Conservation (phyloP, 495 filamentous ascomycete species). For the Penicillium subrubescens region DNA sequence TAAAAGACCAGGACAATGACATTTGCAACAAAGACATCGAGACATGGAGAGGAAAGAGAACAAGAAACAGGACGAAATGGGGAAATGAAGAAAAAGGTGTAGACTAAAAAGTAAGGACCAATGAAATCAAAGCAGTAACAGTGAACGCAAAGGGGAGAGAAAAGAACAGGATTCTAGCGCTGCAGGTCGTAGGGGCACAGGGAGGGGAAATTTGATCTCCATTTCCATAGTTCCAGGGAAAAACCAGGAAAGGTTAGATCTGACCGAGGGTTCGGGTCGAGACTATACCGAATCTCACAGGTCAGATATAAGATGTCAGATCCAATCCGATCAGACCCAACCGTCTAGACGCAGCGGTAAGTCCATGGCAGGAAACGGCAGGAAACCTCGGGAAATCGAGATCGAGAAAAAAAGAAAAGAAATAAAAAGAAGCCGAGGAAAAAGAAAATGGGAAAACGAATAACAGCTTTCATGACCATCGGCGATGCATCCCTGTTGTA, state of each 20-base stretch:
- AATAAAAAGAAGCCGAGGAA: neutral
- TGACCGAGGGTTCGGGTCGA: conserved; percentile 4
- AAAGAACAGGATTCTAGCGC: conserved; percentile 41
- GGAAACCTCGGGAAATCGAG: neutral
- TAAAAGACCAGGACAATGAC: conserved; percentile 23
- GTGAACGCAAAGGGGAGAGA: conserved; percentile 25
- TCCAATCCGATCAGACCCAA: neutral
- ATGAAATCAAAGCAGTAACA: conserved; percentile 29
- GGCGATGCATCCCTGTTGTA: conserved; percentile 32
- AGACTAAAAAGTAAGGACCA: conserved; percentile 23
- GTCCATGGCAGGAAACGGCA: neutral
- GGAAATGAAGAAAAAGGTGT: neutral
- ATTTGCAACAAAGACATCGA: conserved; percentile 19
- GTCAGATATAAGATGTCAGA: neutral
- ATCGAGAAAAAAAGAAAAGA: neutral
- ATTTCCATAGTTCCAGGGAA: conserved; percentile 21
- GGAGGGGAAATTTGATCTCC: conserved; percentile 2
- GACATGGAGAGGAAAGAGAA: neutral
- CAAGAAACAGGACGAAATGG: neutral
- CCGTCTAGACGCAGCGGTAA: neutral
- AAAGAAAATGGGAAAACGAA: conserved; percentile 20
- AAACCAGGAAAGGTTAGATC: neutral
- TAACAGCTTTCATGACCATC: conserved; percentile 33
- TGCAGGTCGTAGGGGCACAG: conserved; percentile 35
- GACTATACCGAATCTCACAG: neutral